Conservation (phyloP, 73 alveolate species). For the Paramecium sexaurelia region DNA sequence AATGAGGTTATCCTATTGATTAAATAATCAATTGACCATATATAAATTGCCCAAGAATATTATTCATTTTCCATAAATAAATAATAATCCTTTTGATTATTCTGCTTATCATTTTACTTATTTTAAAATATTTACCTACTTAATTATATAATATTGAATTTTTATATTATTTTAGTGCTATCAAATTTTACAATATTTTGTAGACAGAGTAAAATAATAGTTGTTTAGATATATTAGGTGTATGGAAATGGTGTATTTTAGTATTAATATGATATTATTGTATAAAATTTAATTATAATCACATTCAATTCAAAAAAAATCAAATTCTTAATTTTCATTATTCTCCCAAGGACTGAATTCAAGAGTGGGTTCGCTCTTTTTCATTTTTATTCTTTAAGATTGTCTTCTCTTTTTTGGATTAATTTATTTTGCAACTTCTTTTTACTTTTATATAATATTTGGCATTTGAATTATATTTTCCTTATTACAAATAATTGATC, state of each 20-base stretch:
- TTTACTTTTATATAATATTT: background rate
- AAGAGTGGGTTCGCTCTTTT: background rate
- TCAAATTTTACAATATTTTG: background rate
- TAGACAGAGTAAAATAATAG: constrained; percentile 53
- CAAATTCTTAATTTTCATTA: background rate
- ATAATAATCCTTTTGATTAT: too few species aligned
- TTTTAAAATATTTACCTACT: constrained; percentile 62
- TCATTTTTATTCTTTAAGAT: background rate
- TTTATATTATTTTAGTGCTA: constrained; percentile 51
- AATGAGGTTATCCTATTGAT: constrained; percentile 88
- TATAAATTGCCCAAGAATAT: constrained; percentile 91
- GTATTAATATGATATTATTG: background rate
- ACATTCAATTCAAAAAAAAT: background rate
- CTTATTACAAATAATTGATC: background rate
- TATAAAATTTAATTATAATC: background rate
- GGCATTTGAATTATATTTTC: background rate
- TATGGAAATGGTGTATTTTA: constrained; percentile 27
- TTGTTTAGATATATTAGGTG: constrained; percentile 51
- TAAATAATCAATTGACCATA: constrained; percentile 96
- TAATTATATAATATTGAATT: constrained; percentile 58
- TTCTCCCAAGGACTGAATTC: constrained; percentile 35
- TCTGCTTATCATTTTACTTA: background rate
- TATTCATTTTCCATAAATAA: constrained; percentile 84
- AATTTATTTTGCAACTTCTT: background rate
- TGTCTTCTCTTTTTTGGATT: background rate